A percentile compares a stretch with the other conserved stretches of the same genome.
phyloP scores from a whole-genome alignment of 2,329 filamentous ascomycete species.

The Gaeumannomyces sp. region DNA sequence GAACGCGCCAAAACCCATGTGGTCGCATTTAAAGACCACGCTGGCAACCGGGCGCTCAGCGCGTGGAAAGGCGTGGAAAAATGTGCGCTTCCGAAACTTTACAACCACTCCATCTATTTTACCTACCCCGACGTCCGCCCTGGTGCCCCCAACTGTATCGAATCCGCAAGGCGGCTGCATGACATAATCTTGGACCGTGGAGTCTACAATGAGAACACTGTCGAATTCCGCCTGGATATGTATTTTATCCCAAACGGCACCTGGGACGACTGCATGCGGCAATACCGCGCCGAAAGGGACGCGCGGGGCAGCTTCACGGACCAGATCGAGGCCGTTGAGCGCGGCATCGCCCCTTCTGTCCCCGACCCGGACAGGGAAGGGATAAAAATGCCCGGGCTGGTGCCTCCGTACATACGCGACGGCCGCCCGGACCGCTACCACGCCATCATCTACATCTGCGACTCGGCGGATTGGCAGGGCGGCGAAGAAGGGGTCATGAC shows the following conservation, averaged over 20 bases:
- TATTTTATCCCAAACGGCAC: not conserved
- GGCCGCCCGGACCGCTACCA: not conserved
- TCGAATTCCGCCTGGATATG: not conserved
- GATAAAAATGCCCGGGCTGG: not conserved
- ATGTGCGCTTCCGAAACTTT: not conserved
- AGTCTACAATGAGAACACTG: not conserved
- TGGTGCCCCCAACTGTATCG: not conserved
- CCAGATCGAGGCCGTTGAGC: not conserved
- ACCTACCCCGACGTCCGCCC: not conserved
- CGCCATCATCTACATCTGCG: not conserved
- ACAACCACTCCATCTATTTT: not conserved
- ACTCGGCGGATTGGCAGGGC: not conserved
- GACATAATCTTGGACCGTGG: not conserved
- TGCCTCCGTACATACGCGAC: not conserved
- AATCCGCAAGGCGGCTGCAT: not conserved
- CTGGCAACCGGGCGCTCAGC: not conserved
- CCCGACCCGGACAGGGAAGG: not conserved
- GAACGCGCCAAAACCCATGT: not conserved
- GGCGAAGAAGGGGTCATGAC: not conserved
- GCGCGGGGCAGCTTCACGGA: not conserved
- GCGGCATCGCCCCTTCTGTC: too few species aligned
- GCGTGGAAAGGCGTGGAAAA: not conserved
- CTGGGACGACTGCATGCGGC: not conserved
- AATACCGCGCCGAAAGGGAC: not conserved
- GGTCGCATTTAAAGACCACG: not conserved